Evolutionary conservation across 306 rosid species (phyloP), one percentile per base, ranked within the genome.

Genomic region (Cicer bijugum): DNA sequence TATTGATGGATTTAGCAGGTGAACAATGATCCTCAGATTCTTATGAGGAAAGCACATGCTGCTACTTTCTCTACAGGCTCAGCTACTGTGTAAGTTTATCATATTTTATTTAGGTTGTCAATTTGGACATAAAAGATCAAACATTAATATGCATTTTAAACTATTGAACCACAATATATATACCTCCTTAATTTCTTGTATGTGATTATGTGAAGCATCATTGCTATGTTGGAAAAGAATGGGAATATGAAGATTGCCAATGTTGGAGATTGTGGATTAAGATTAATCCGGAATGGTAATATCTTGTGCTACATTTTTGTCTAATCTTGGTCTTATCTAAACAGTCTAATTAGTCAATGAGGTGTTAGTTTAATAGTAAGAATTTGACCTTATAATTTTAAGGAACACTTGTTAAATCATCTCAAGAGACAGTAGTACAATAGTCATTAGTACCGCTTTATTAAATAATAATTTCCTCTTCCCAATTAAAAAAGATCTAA

Each of bases 211-310:
- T 58, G 68, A 78, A 94, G 97, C 67, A 91, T 94, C 70, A 75
- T 85, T 73, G 96, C 97, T 64, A 82, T 91, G 88, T 79, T 91
- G 84, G 97, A 88, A 84, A 88, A 86, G 85, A 76, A 88, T 75
- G 99, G 99, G 68, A 77, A 69, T 77, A 76, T 94, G 83, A 91
- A 85, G 85, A 87, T 94, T 66, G 96, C 99, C 23, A 94, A 86
- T 85, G 92, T 94, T 37, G 93, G 99, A 63, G 99, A 94, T 84
- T 89, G 97, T 86, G 93, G 97, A 76, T 82, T 94, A 63, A 87
- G 82, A 77, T 39, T 88, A 82, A 85, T 94, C 61, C 95, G 96
- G 44, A 84, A 80, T 66, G 97, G 99, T 92, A 84, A 76, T 46
- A 69, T 78, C 56, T 33, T 17, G 14, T 56, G 83, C 78, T 65